Base-by-base conservation (phyloP, 352 stramenopile species). In the Phytopythium mirpurense region DNA sequence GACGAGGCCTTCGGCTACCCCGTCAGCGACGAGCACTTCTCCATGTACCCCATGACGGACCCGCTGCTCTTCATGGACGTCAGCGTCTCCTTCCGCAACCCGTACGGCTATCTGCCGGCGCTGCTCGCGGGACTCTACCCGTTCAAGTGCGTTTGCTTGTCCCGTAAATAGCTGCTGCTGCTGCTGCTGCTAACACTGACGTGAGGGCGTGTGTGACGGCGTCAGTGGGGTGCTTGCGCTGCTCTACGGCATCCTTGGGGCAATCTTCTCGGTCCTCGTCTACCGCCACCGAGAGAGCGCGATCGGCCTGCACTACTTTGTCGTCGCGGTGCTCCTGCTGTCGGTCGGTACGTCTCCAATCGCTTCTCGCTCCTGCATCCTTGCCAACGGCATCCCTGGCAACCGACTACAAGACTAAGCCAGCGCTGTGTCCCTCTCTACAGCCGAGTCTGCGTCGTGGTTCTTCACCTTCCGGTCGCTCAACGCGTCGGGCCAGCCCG, bases 241-340 rank as follows among this genome's bases (percentile, higher is more conserved):
- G 12, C 62, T 89, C 41, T 97, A 95, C 59, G 63, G 75, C 14
- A 60, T 86, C 34, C 56, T 94, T 35, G 74, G 77, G 51, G 54
- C 80, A n/a, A 71, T 68, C 41, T 96, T 95, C 58, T 54, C 86
- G 41, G 41, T 74, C 15, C 60, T 92, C 27, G 78, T 94, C 49
- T 80, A 68, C 41, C 70, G 71, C 14, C 73, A 95, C 44, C 83
- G 87, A 24, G 58, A 74, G 19, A 80, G 75, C n/a, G 64, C 80
- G n/a, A 71, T 96, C 27, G 67, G 77, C 3, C 74, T 93, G 56
- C 88, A 96, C 53, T 95, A 84, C 47, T 86, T 93, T 45, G 67
- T 96, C 24, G 56, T 96, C 11, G 57, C 65, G 0, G 86, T 96
- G 44, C 56, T 97, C 37, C 47, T 94, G 1, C 63, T 96, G 11